Base-by-base conservation (phyloP, 768 basidiomycete genomes). In the Boletus reticulatus region DNA sequence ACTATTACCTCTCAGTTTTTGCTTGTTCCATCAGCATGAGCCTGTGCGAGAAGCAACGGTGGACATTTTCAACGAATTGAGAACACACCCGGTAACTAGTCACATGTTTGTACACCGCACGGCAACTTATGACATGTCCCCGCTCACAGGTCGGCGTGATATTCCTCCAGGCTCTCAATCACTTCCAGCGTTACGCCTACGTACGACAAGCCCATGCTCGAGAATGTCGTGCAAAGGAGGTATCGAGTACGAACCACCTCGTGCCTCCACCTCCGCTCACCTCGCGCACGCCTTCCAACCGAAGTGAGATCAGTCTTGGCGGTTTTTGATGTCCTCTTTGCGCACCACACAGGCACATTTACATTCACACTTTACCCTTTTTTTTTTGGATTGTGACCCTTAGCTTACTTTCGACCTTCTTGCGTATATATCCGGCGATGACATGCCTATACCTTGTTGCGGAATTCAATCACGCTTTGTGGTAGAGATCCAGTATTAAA, bases 141-240 rank as follows among this genome's bases (percentile, higher is more conserved):
- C 11, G 32, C 12, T 13, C 48, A 93, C 63, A 94, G 93, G 82
- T 93, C 53, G 93, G 94, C 0, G 80, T 85, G 19, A 76, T 88
- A 50, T 92, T 87, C 66, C 72, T 95, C 36, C 84, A 89, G 66
- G 76, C 82, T 11, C 78, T 96, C 24, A 96, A 94, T 67, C 88
- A 91, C 62, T 96, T 95, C 69, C 92, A 94, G 65, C 84, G 90
- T 4, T 89, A 92, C 55, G 89, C 94, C 0, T 95, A 92, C 64
- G 84, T 91, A 24, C 82, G 93, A 43, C 87, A 91, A 68, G 91
- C 90, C 0, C 81, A 89, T 66, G 83, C 82, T 14, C 78, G 80
- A 36, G 87, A 92, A 57, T 73, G 61, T 7, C 69, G 71, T n/a
- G 42, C 59, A 0, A 68, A 67, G 51, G 77, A 78, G n/a, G 38